Base-by-base conservation (phyloP, 805 yeast species). In the Lipomyces lipofer region DNA sequence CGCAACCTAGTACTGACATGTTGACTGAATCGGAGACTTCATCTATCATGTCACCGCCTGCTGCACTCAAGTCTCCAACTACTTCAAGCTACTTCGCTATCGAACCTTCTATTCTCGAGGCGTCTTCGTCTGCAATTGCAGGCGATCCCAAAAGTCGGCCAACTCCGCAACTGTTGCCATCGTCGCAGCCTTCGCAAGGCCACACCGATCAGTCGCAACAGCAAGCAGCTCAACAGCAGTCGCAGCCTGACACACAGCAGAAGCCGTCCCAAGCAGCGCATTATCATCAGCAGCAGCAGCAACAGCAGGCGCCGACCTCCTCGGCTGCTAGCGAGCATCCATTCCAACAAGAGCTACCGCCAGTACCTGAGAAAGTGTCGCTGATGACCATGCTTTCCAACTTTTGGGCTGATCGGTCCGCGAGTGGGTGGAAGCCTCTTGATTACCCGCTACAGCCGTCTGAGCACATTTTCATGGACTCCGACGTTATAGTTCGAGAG, bases 391-490 rank as follows among this genome's bases (percentile, higher is more conserved):
- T 95, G 0, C 73, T 95, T 52, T 81, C 95, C 0, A 88, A 84
- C 64, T 94, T 94, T 70, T 94, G 98, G 98, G 97, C 97, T 0
- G 98, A 94, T 71, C 75, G 99, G 64, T 88, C 98, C 0, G 94
- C 97, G 0, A 85, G 95, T 1, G 77, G 94, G 19, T 95, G 98
- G 98, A 90, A 88, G 61, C 95, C 97, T 0, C 74, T 94, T 30
- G 85, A 81, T 17, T 91, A 90, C 69, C 96, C 98, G 1, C 75
- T 91, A 51, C 78, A 71, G 1, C 78, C 90, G 0, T 78, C 85
- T 0, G 98, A 94, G 66, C 98, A 94, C 68, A 81, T 92, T 1
- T 94, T 94, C 74, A 89, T 88, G 17, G 98, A 95, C 66, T 88
- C 95, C 6, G 89, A 88, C 68, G 96, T 94, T 19, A 84, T 94